Evolutionary conservation across 176 grass and related monocot species (phyloP).

Genomic region (Leersia perrieri): DNA sequence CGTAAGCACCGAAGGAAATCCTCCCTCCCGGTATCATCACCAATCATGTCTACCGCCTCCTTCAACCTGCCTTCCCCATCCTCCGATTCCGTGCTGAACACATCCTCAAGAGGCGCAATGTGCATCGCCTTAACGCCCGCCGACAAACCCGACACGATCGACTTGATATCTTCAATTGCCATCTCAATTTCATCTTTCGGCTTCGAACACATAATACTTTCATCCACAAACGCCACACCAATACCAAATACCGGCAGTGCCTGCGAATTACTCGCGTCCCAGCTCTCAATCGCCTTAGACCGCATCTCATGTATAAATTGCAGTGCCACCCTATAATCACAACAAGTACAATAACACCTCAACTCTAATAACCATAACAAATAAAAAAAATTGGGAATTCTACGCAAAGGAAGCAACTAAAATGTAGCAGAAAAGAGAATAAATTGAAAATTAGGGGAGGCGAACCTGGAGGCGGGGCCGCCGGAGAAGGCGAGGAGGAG

Average conservation of each 20-base stretch:
- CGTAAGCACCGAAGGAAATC: slow-evolving; percentile 64
- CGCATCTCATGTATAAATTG: slow-evolving; percentile 92
- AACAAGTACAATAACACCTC: not conserved
- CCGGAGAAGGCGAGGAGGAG: slow-evolving; percentile 96
- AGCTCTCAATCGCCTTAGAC: slow-evolving; percentile 62
- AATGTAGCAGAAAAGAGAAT: not conserved
- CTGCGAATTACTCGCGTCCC: slow-evolving; percentile 85
- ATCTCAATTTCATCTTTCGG: slow-evolving; percentile 22
- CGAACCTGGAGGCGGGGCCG: slow-evolving; percentile 75
- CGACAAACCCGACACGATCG: slow-evolving; percentile 41
- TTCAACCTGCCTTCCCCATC: slow-evolving; percentile 31
- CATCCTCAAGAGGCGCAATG: slow-evolving; percentile 43
- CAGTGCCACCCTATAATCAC: slow-evolving; percentile 58
- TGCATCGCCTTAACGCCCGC: slow-evolving; percentile 51
- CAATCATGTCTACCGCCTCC: slow-evolving; percentile 44
- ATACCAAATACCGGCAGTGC: slow-evolving; percentile 64
- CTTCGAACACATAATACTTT: slow-evolving; percentile 33
- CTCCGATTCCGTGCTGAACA: slow-evolving; percentile 41
- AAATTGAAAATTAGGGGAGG: not conserved
- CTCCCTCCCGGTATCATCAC: slow-evolving; percentile 77
- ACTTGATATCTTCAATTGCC: slow-evolving; percentile 49
- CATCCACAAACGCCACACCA: slow-evolving; percentile 70
- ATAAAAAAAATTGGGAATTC: not conserved
- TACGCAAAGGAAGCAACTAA: not conserved
- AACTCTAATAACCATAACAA: not conserved